phyloP scores from a whole-genome alignment of 1,139 yeast species.

The Hemisphaericaspora lyxosophila region DNA sequence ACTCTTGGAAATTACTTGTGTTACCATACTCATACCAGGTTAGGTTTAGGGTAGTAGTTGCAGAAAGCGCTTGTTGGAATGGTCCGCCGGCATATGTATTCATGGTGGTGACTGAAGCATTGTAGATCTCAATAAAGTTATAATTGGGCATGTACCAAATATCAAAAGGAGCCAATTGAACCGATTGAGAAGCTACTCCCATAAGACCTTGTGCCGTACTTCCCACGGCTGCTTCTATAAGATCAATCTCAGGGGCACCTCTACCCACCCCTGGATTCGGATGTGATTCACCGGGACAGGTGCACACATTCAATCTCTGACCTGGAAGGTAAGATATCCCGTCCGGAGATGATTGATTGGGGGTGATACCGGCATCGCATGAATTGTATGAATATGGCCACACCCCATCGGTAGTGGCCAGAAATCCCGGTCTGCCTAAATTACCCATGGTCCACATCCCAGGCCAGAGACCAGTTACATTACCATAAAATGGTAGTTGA shows the following conservation, averaged over 20 bases:
- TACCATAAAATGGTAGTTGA: slow-evolving; percentile 68
- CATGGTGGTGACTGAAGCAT: slow-evolving; percentile 62
- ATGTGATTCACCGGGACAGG: slow-evolving; percentile 74
- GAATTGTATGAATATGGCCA: slow-evolving; percentile 86
- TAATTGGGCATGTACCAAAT: slow-evolving; percentile 85
- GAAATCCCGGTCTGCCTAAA: slow-evolving; percentile 78
- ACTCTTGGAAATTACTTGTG: slow-evolving; percentile 62
- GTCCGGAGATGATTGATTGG: slow-evolving; percentile 82
- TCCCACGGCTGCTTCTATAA: slow-evolving; percentile 70
- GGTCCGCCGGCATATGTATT: slow-evolving; percentile 84
- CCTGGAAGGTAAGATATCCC: slow-evolving; percentile 81
- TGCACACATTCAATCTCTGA: slow-evolving; percentile 66
- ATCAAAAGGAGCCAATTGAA: slow-evolving; percentile 83
- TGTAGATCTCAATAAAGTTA: slow-evolving; percentile 63
- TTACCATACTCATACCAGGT: slow-evolving; percentile 68
- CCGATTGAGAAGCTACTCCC: slow-evolving; percentile 79
- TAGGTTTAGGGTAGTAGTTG: slow-evolving; percentile 64
- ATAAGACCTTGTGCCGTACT: slow-evolving; percentile 32
- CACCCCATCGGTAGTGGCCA: slow-evolving; percentile 78
- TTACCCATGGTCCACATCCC: slow-evolving; percentile 90
- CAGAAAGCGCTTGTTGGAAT: slow-evolving; percentile 81
- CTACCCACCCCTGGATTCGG: slow-evolving; percentile 79
- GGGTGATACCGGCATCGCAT: slow-evolving; percentile 87
- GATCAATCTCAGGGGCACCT: slow-evolving; percentile 91
- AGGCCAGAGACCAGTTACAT: slow-evolving; percentile 80